Evolutionary conservation across 2,329 filamentous ascomycete genomes (phyloP), one percentile per base, ranked within the genome.

Genomic region (Epicoccum nigrum): DNA sequence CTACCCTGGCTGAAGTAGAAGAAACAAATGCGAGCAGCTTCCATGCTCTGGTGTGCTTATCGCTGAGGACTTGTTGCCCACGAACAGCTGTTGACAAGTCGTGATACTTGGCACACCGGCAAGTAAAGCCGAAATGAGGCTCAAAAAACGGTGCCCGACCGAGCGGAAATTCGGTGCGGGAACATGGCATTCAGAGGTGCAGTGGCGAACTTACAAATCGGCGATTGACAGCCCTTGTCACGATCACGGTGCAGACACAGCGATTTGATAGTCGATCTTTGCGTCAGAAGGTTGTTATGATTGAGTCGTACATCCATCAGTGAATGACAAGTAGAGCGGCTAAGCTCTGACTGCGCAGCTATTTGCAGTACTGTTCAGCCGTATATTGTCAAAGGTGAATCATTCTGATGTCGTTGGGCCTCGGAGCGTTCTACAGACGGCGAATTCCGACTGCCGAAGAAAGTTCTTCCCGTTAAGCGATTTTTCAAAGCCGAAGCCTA

Each of bases 161-260:
- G 28, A 43, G 28, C 23, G 38, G 27, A 13, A 39, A 28, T 16
- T 13, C 15, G 15, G 30, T 16, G 12, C 23, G 35, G 23, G 6
- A 16, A 32, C 16, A 44, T 39, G 38, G 38, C 13, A 41, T 34
- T 39, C 33, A 39, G 16, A 23, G 15, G 17, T 20, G 33, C 8
- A 46, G 38, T 52, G 49, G 49, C 43, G 33, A 47, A 28, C 23
- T 33, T 52, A 38, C 11, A 12, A 35, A 47, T 52, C 43, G 43
- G 19, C 49, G 49, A 52, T 47, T 38, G 17, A 20, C 32, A 47
- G 27, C 32, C n/a, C 4, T 16, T 12, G 9, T 19, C 16, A n/a
- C 38, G 49, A 52, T 43, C 16, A 15, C n/a, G 4, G 27, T 43
- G 32, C 16, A 27, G 11, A 13, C 25, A 15, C 28, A 9, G 15